Conservation (phyloP, 371 early-diverging fungal genomes). For the Entomophthora muscae region DNA sequence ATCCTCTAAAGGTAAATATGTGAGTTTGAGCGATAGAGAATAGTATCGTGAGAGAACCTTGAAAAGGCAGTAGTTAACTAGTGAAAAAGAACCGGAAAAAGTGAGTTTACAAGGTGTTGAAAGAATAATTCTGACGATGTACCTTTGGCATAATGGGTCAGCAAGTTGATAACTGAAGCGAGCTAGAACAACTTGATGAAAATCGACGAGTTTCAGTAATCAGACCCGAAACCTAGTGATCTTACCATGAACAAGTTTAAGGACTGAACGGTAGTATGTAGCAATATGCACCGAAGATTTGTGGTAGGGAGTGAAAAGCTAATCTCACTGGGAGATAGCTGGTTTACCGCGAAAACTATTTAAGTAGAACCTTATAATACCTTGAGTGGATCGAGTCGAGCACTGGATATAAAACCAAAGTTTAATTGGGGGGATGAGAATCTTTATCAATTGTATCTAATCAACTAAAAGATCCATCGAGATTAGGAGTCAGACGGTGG, state of each 20-base stretch:
- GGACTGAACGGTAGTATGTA: constrained; percentile 6
- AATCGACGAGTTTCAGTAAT: constrained; percentile 9
- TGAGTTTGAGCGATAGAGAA: background rate
- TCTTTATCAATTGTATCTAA: no score
- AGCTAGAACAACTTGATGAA: background rate
- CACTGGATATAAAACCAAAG: constrained; percentile 9
- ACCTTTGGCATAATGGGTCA: background rate
- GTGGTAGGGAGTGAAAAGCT: constrained; percentile 7
- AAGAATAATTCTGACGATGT: background rate
- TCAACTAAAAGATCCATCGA: background rate
- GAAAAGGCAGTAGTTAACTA: background rate
- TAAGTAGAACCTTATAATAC: background rate
- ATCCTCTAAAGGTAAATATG: background rate
- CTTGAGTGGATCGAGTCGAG: constrained; percentile 5
- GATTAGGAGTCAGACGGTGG: constrained; percentile 4
- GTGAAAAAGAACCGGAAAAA: background rate
- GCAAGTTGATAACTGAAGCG: background rate
- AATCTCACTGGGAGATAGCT: background rate
- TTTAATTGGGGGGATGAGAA: no score
- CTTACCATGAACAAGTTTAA: constrained; percentile 12
- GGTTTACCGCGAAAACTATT: background rate
- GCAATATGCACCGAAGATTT: constrained; percentile 1
- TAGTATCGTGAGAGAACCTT: background rate
- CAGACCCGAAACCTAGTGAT: constrained; percentile 10
- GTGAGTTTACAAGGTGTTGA: background rate